Base-by-base conservation (phyloP, 805 yeast genomes). In the Wickerhamomyces queroliae region DNA sequence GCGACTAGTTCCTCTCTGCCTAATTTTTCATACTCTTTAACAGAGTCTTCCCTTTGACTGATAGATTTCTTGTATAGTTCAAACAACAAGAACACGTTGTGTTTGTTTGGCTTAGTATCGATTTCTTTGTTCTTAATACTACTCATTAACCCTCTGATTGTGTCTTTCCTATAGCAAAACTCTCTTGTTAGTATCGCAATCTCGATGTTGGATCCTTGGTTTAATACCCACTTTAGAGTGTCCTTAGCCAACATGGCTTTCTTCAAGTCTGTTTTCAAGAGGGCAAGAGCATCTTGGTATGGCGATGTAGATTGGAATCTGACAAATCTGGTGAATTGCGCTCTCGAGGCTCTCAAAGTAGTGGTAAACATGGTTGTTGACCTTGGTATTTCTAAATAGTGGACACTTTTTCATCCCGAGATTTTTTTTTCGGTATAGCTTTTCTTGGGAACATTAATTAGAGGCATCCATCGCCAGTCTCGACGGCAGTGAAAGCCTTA, bases 1-100 rank as follows among this genome's bases (percentile, higher is more conserved):
- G 66, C 71, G 2, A 70, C 80, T 43, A 79, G 58, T 43, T 80
- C 85, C 3, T 50, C 55, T 46, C 86, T 68, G 9, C 63, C 56
- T 37, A 72, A 72, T 15, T 59, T 56, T 11, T 48, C 36, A 49
- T 70, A 80, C 48, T 76, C 76, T 10, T 55, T 61, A 33, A 69
- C 68, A 1, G 82, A 70, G 42, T 74, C 76, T 21, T 47, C 50
- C 44, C 83, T 66, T 48, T 76, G 78, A 18, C 63, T 59, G 24
- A 76, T 60, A 47, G 76, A 56, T 40, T 72, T 75, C 17, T 64
- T 55, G 45, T 66, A 62, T 2, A 61, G 45, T 24, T 64, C 68
- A 33, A 50, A 58, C 4, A 69, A 44, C n/a, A 53, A 42, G 38
- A 58, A 64, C 40, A 66, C 72, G 30, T 58, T 57, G 33, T 59